These are phyloP conservation scores for Ephemerocybe angulata DNA, from an alignment of 768 basidiomycete genomes.

Conservation along the genomic window DNA sequence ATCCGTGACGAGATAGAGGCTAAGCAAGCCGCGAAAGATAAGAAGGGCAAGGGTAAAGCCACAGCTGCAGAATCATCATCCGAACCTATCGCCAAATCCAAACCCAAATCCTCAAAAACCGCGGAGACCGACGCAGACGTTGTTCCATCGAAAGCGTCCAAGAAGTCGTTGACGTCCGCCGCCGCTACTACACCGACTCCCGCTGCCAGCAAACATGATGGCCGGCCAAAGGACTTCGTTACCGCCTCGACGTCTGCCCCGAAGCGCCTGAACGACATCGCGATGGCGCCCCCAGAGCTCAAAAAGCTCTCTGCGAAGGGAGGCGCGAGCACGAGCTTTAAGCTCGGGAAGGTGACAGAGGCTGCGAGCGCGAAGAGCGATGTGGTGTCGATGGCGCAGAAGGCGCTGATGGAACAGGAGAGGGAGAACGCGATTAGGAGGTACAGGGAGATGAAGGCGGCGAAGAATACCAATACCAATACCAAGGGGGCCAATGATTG, in stretches of 20 bases:
- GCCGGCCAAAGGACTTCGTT: slow-evolving; percentile 46
- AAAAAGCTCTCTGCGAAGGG: slow-evolving; percentile 49
- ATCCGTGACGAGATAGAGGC: slow-evolving; percentile 34
- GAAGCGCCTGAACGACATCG: slow-evolving; percentile 68
- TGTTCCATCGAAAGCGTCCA: slow-evolving; percentile 13
- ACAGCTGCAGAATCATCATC: neutral
- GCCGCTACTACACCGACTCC: slow-evolving; percentile 2
- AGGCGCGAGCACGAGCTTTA: slow-evolving; percentile 15
- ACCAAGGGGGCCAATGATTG: too few species aligned
- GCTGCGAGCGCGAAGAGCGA: slow-evolving; percentile 34
- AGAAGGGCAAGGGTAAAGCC: slow-evolving; percentile 9
- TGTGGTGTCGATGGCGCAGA: slow-evolving; percentile 71
- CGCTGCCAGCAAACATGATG: slow-evolving; percentile 18
- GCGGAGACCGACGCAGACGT: slow-evolving; percentile 10
- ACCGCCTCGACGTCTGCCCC: slow-evolving; percentile 51
- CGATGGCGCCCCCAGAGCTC: slow-evolving; percentile 62
- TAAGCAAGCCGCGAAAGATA: slow-evolving; percentile 20
- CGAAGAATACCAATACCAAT: too few species aligned
- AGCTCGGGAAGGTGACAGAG: slow-evolving; percentile 10
- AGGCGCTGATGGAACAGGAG: slow-evolving; percentile 72
- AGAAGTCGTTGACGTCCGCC: slow-evolving; percentile 13
- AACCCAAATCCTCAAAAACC: neutral
- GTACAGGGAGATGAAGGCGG: slow-evolving; percentile 68
- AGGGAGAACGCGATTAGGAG: slow-evolving; percentile 63
- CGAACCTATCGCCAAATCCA: neutral